Conservation (phyloP, 352 stramenopile species). For the Plasmopara viticola region DNA sequence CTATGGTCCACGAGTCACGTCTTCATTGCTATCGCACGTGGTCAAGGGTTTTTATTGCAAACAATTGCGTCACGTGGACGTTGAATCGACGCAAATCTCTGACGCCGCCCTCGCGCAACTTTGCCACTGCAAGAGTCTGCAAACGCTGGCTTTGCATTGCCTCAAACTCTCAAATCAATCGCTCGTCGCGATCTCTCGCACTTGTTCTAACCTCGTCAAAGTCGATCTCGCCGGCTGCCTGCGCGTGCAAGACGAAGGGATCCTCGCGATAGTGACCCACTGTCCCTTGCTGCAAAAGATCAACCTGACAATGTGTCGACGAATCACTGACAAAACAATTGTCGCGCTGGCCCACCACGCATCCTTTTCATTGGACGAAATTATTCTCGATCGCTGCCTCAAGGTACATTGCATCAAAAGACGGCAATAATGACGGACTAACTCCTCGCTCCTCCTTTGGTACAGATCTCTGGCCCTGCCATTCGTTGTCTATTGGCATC, state of each 20-base stretch:
- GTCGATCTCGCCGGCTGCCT: constrained; percentile 74
- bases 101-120: constrained; percentile 39
- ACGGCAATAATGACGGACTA: background rate
- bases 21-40: constrained; percentile 34
- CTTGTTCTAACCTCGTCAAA: constrained; percentile 31
- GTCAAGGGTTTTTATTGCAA: constrained; percentile 30
- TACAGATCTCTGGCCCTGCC: constrained; percentile 50
- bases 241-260: constrained; percentile 66
- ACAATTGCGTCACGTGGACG: constrained; percentile 39
- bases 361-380: constrained; percentile 25
- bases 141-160: constrained; percentile 45
- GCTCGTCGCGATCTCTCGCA: constrained; percentile 35
- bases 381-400: constrained; percentile 58
- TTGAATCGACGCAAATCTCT: constrained; percentile 73
- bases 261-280: constrained; percentile 57
- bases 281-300: constrained; percentile 43
- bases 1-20: constrained; percentile 53
- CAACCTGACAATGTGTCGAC: constrained; percentile 77
- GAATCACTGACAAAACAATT: constrained; percentile 63
- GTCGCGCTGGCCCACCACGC: constrained; percentile 41
- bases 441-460: background rate
- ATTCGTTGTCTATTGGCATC: constrained; percentile 49
- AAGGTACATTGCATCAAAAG: constrained; percentile 29
- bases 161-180: constrained; percentile 65
- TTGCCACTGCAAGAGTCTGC: constrained; percentile 29